Conservation (phyloP, 1,284 basidiomycete species). For the Ustilago xerochloae region DNA sequence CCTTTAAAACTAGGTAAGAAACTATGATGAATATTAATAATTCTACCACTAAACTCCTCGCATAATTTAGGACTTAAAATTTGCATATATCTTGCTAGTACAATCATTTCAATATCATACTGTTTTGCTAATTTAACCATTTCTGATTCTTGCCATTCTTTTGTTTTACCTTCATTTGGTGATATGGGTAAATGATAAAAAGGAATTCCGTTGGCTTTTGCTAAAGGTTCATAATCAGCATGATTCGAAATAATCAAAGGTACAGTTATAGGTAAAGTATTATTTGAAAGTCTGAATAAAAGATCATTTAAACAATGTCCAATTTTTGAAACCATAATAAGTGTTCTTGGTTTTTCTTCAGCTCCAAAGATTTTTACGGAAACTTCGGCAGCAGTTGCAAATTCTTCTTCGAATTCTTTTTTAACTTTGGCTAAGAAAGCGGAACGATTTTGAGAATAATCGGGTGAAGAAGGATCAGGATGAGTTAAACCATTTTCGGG, state of each 20-base stretch:
- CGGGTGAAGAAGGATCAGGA: conserved; percentile 27
- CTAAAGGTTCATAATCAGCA: conserved; percentile 58
- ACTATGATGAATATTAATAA: conserved; percentile 67
- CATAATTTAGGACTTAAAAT: conserved; percentile 62
- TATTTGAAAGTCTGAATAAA: conserved; percentile 59
- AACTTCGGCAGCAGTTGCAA: conserved; percentile 45
- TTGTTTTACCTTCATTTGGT: conserved; percentile 58
- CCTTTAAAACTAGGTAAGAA: conserved; percentile 66
- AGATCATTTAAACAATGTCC: conserved; percentile 67
- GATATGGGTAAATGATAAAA: conserved; percentile 67
- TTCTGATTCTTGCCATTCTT: conserved; percentile 65
- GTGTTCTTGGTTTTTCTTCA: conserved; percentile 58
- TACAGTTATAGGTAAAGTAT: conserved; percentile 57
- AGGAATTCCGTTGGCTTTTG: conserved; percentile 62
- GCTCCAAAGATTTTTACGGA: conserved; percentile 57
- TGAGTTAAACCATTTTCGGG: conserved; percentile 28
- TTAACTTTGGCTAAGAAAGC: conserved; percentile 43
- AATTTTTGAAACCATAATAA: conserved; percentile 67
- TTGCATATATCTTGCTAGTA: conserved; percentile 66
- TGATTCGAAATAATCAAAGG: conserved; percentile 67
- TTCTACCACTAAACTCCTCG: conserved; percentile 50
- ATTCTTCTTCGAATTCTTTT: conserved; percentile 57
- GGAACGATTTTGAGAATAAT: conserved; percentile 33
- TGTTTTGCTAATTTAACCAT: conserved; percentile 59
- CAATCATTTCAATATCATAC: conserved; percentile 65